Evolutionary conservation across 1,139 yeast species (phyloP).

Genomic region (Yamadazyma conglobata): DNA sequence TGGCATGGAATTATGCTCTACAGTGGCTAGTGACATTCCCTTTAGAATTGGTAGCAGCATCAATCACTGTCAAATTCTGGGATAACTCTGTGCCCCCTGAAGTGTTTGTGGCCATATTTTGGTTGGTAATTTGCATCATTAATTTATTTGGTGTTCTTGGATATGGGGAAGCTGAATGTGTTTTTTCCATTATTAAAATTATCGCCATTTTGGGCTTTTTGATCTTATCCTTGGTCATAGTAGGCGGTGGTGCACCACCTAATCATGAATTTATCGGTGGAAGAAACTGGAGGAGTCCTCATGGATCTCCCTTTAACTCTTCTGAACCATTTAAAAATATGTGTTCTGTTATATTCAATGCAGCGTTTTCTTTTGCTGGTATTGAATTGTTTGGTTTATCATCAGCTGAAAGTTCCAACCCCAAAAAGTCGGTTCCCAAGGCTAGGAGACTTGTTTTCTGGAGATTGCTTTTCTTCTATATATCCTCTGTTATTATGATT

Average conservation of each 20-base stretch:
- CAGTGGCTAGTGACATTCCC: slow-evolving; percentile 40
- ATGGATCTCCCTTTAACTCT: slow-evolving; percentile 28
- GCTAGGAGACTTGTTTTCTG: slow-evolving; percentile 37
- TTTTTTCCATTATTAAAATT: slow-evolving; percentile 29
- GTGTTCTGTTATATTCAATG: slow-evolving; percentile 76
- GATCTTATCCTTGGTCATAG: slow-evolving; percentile 27
- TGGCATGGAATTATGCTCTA: slow-evolving; percentile 42
- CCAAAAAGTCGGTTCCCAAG: slow-evolving; percentile 30
- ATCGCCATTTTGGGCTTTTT: slow-evolving; percentile 32
- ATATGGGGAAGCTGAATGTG: slow-evolving; percentile 35
- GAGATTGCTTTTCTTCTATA: slow-evolving; percentile 31
- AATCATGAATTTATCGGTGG: slow-evolving; percentile 36
- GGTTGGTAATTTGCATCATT: slow-evolving; percentile 25
- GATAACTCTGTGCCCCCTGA: slow-evolving; percentile 24
- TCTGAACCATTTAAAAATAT: slow-evolving; percentile 62
- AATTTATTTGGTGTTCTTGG: slow-evolving; percentile 36
- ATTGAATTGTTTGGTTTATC: slow-evolving; percentile 34
- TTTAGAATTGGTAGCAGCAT: slow-evolving; percentile 38
- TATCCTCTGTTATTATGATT: slow-evolving; percentile 27
- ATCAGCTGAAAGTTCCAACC: slow-evolving; percentile 33
- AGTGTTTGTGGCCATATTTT: slow-evolving; percentile 31
- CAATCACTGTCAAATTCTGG: slow-evolving; percentile 34
- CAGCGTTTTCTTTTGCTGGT: slow-evolving; percentile 73
- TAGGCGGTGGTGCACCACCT: slow-evolving; percentile 32
- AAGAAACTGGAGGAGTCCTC: slow-evolving; percentile 29